phyloP scores from a whole-genome alignment of 164 flowering plant species.

The Stephania cephalantha region DNA sequence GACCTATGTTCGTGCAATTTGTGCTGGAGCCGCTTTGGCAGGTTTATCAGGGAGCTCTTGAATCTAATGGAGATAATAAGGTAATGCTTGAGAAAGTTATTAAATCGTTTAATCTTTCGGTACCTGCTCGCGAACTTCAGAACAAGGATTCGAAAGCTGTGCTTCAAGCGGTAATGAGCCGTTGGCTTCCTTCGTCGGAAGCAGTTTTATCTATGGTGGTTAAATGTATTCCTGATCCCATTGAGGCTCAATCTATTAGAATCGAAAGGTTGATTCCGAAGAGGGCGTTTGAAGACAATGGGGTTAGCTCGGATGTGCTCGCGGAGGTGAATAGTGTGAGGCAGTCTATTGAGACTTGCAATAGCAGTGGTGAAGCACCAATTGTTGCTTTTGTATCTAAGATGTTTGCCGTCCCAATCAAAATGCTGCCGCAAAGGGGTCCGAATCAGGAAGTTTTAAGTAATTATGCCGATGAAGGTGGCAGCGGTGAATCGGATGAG shows the following conservation, averaged over 20 bases:
- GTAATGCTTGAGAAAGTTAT: constrained; percentile 67
- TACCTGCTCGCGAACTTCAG: constrained; percentile 74
- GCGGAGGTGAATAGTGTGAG: constrained; percentile 65
- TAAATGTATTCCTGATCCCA: constrained; percentile 75
- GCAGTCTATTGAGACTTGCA: constrained; percentile 70
- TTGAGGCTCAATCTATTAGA: constrained; percentile 60
- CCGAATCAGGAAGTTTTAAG: constrained; percentile 43
- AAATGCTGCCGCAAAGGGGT: constrained; percentile 65
- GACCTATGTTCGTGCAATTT: constrained; percentile 87
- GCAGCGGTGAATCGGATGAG: constrained; percentile 52
- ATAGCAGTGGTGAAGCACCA: constrained; percentile 62
- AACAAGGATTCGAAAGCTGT: constrained; percentile 76
- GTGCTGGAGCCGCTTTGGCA: constrained; percentile 88
- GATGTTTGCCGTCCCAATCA: constrained; percentile 87
- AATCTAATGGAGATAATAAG: constrained; percentile 47
- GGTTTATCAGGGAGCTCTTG: constrained; percentile 61
- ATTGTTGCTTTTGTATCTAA: constrained; percentile 87
- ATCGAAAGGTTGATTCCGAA: constrained; percentile 69
- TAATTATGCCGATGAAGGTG: constrained; percentile 37
- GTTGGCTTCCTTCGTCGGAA: constrained; percentile 90
- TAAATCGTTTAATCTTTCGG: constrained; percentile 48
- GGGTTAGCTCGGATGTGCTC: constrained; percentile 34
- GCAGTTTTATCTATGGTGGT: constrained; percentile 77
- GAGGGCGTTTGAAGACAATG: constrained; percentile 34
- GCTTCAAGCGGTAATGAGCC: constrained; percentile 77